Percentiles rank a stretch among this genome's conserved stretches.
Conservation (phyloP, 129 eudicot genomes). For the Flaveria ramosissima region DNA sequence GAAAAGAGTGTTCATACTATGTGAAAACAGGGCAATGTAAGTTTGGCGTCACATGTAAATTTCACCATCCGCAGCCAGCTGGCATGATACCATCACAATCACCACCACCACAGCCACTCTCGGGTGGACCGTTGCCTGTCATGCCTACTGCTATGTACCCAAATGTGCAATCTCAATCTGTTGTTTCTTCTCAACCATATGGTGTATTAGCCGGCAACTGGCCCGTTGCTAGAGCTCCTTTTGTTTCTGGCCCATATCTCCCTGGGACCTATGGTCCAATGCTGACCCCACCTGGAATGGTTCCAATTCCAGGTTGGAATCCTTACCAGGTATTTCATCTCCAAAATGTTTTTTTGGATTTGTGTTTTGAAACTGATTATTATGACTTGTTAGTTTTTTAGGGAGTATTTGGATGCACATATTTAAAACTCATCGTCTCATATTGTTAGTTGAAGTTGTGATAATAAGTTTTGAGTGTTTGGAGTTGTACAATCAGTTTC, state of each 20-base stretch:
- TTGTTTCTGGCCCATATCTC: conserved; percentile 71
- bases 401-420: background rate
- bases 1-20: conserved; percentile 86
- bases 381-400: background rate
- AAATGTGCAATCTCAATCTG: conserved; percentile 52
- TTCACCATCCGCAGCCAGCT: conserved; percentile 85
- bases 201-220: conserved; percentile 72
- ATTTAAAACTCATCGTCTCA: background rate
- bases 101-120: conserved; percentile 35
- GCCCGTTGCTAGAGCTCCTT: conserved; percentile 74
- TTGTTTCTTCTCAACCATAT: conserved; percentile 69
- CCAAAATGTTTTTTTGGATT: background rate
- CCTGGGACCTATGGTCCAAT: conserved; percentile 77
- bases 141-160: conserved; percentile 58
- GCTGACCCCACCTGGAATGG: conserved; percentile 69
- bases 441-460: background rate
- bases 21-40: conserved; percentile 87
- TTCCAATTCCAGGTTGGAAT: conserved; percentile 79
- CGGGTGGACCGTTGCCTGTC: conserved; percentile 44
- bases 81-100: conserved; percentile 43
- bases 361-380: background rate
- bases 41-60: conserved; percentile 88
- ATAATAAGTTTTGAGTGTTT: background rate
- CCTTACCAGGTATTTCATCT: conserved; percentile 66
- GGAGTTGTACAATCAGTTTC: background rate